phyloP scores from a whole-genome alignment of 2,329 filamentous ascomycete genomes.

The Cytospora piceicola region DNA sequence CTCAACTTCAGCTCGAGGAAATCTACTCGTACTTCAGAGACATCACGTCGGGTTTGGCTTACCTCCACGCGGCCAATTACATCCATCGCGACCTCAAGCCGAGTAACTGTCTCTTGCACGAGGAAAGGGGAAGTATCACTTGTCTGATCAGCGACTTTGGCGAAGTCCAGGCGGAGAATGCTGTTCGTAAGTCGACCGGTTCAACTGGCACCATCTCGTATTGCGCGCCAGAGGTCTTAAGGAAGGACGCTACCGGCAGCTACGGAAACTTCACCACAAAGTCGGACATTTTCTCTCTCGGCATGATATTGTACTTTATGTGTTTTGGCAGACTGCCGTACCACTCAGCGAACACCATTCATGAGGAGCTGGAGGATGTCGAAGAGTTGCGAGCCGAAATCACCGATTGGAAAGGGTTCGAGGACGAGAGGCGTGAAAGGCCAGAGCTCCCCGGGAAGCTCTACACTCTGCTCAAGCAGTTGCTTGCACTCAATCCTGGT shows the following conservation, averaged over 20 bases:
- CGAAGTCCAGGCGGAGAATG: slow-evolving; percentile 86
- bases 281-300: slow-evolving; percentile 96
- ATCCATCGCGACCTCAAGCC: slow-evolving; percentile 97
- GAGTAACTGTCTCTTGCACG: slow-evolving; percentile 89
- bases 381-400: slow-evolving; percentile 87
- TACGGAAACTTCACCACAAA: slow-evolving; percentile 96
- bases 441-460: slow-evolving; percentile 84
- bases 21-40: slow-evolving; percentile 98
- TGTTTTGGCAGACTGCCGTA: slow-evolving; percentile 93
- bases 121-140: slow-evolving; percentile 65
- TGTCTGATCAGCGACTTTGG: slow-evolving; percentile 98
- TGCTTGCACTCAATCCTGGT: slow-evolving; percentile 76
- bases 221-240: slow-evolving; percentile 92
- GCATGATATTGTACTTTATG: slow-evolving; percentile 98
- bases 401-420: slow-evolving; percentile 82
- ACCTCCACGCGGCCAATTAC: slow-evolving; percentile 88
- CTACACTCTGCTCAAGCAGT: slow-evolving; percentile 79
- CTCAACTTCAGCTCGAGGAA: slow-evolving; percentile 73
- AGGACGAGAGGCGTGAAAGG: slow-evolving; percentile 73
- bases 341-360: slow-evolving; percentile 76
- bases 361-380: slow-evolving; percentile 91
- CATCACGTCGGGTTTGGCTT: slow-evolving; percentile 87
- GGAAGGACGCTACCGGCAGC: slow-evolving; percentile 66
- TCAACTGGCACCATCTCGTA: slow-evolving; percentile 97
- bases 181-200: slow-evolving; percentile 83